These are phyloP conservation scores for Salvia splendens DNA, from an alignment of 257 asterid genomes.

Conservation along the genomic window DNA sequence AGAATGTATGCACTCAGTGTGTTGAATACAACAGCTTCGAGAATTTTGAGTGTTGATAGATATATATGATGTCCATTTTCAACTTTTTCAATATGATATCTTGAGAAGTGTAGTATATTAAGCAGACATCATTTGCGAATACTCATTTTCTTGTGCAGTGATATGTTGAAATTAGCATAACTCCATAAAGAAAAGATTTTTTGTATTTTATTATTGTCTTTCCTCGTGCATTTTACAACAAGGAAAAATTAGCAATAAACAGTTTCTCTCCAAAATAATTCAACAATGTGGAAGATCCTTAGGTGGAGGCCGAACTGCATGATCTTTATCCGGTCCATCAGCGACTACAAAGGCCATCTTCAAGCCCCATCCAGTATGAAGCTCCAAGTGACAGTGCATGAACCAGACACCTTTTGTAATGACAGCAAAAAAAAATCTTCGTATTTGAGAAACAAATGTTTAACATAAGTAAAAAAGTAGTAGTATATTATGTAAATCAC, in stretches of 20 bases:
- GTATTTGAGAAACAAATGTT: too few species aligned
- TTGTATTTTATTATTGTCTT: slow-evolving; percentile 3
- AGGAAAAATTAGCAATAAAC: slow-evolving; percentile 20
- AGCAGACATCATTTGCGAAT: too few species aligned
- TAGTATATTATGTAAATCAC: slow-evolving; percentile 35
- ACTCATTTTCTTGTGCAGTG: too few species aligned
- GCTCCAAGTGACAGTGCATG: slow-evolving; percentile 70
- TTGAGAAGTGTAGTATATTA: too few species aligned
- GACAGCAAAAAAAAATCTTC: too few species aligned
- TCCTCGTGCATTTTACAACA: slow-evolving; percentile 25
- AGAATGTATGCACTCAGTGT: not conserved
- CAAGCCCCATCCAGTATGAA: slow-evolving; percentile 72
- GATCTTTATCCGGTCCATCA: slow-evolving; percentile 52
- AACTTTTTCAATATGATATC: too few species aligned
- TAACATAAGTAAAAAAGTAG: not conserved
- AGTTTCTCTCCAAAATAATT: not conserved
- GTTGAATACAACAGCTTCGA: not conserved
- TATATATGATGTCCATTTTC: too few species aligned
- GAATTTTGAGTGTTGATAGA: not conserved
- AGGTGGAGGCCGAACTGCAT: slow-evolving; percentile 61
- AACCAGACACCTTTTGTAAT: slow-evolving; percentile 62
- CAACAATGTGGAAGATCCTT: slow-evolving; percentile 63
- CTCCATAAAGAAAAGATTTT: not conserved
- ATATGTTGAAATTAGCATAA: too few species aligned
- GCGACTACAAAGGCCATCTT: slow-evolving; percentile 69